Evolutionary conservation across 2,329 filamentous ascomycete species (phyloP), one percentile per base, ranked within the genome.

Genomic region (Clathrospora elynae): DNA sequence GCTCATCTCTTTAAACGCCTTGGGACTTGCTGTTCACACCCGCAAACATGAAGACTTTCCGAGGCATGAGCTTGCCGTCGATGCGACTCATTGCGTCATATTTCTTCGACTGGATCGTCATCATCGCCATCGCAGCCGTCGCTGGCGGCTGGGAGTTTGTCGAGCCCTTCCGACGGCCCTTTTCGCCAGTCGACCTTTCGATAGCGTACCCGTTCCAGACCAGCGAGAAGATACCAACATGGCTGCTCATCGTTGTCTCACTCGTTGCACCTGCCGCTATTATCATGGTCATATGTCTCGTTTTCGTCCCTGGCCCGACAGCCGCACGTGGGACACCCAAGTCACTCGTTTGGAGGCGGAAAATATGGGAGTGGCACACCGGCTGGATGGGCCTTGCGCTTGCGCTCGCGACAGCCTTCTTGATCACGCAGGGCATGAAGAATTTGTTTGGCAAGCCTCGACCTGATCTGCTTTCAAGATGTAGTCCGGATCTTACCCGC

Each of bases 321-420:
- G 83, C 86, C 1, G 79, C 81, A 11, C 76, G 75, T 28, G 77
- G 79, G 13, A 84, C 85, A 0, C 83, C 87, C 2, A 78, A 78
- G 51, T 70, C 78, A 3, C 71, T 88, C 39, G 76, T 91, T 30
- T 90, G 88, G 84, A 82, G 81, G 64, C 81, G 88, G 53, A 96
- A 93, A 72, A 68, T 96, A 1, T 96, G 92, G 90, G 91, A 96
- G 69, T 84, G 88, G 67, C 90, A 96, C 65, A 84, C 83, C 2
- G 90, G 88, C 45, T 89, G 86, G 83, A 82, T 96, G 60, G 91
- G 91, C 0, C 78, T 96, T 2, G 88, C 78, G 1, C 75, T 96
- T 12, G 83, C 87, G 2, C 75, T 90, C 7, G 83, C 85, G 2
- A 77, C 82, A 2, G 80, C 87, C 4, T 95, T 87, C 75, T 83